Percentiles rank a stretch among this genome's conserved stretches.
Conservation (phyloP, 495 filamentous ascomycete species). For the Cetradonia linearis region DNA sequence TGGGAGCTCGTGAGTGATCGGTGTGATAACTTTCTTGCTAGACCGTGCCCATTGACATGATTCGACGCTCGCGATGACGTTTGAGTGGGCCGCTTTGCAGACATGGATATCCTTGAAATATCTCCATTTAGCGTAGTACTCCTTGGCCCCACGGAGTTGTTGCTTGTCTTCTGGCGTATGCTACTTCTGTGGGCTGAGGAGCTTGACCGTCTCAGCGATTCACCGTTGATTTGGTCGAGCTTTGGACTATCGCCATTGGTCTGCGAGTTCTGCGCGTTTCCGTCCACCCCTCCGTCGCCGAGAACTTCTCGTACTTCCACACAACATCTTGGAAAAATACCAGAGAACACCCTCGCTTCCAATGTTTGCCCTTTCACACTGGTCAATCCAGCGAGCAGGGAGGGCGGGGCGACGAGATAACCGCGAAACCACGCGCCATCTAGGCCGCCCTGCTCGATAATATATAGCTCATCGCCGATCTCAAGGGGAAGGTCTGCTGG, state of each 20-base stretch:
- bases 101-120: constrained; percentile 4
- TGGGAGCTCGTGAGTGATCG: constrained; percentile 19
- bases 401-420: constrained; percentile 90
- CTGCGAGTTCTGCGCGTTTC: constrained; percentile 16
- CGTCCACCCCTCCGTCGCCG: constrained; percentile 45
- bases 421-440: constrained; percentile 88
- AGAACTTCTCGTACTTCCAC: constrained; percentile 76
- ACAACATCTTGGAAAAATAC: constrained; percentile 89
- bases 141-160: neutral
- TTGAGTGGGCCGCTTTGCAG: constrained; percentile 5
- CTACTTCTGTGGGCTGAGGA: constrained; percentile 15
- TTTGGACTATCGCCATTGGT: constrained; percentile 16
- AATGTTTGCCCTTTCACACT: constrained; percentile 86
- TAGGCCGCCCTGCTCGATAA: constrained; percentile 86
- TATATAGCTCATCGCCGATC: constrained; percentile 95
- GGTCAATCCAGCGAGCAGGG: constrained; percentile 82
- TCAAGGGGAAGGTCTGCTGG: constrained; percentile 93
- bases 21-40: constrained; percentile 23
- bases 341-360: constrained; percentile 90
- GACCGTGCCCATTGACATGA: neutral
- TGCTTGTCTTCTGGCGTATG: constrained; percentile 13
- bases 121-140: constrained; percentile 13
- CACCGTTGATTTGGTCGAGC: constrained; percentile 8
- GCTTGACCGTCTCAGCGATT: constrained; percentile 2
- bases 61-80: constrained; percentile 10